phyloP scores from a whole-genome alignment of 805 yeast genomes.

The Pichia membranifaciens region DNA sequence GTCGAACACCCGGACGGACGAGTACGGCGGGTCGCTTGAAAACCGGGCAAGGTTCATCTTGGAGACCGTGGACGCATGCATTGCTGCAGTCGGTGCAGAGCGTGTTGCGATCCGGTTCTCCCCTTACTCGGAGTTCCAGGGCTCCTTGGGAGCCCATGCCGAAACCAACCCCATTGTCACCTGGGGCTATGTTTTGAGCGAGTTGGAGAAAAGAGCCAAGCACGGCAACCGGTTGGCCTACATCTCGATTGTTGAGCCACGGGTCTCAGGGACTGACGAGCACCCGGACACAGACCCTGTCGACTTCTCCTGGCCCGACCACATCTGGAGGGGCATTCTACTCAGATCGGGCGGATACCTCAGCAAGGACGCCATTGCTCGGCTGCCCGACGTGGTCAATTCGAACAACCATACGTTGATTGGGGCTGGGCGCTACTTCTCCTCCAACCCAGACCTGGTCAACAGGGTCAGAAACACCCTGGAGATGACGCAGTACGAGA shows the following conservation, averaged over 20 bases:
- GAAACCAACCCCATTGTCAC: constrained; percentile 32
- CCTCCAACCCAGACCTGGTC: constrained; percentile 41
- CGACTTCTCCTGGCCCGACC: constrained; percentile 15
- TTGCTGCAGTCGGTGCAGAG: constrained; percentile 47
- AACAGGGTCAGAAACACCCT: constrained; percentile 32
- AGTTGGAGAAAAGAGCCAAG: constrained; percentile 32
- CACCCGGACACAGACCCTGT: constrained; percentile 7
- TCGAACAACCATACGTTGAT: constrained; percentile 39
- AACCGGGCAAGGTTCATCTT: constrained; percentile 36
- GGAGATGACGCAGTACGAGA: constrained; percentile 33
- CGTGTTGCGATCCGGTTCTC: constrained; percentile 44
- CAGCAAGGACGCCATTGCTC: constrained; percentile 21
- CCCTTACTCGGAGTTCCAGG: constrained; percentile 40
- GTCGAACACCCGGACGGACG: constrained; percentile 35
- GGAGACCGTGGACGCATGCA: constrained; percentile 46
- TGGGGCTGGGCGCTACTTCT: constrained; percentile 35
- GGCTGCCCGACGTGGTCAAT: constrained; percentile 11
- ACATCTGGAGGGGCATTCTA: constrained; percentile 21
- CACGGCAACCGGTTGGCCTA: constrained; percentile 20
- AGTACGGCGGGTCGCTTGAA: constrained; percentile 40
- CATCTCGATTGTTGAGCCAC: constrained; percentile 48
- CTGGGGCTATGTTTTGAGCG: constrained; percentile 34
- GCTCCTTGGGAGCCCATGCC: constrained; percentile 32
- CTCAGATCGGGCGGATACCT: constrained; percentile 22
- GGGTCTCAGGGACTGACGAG: constrained; percentile 52